Conservation (phyloP, 208 protist species). For the Strigomonas culicis region DNA sequence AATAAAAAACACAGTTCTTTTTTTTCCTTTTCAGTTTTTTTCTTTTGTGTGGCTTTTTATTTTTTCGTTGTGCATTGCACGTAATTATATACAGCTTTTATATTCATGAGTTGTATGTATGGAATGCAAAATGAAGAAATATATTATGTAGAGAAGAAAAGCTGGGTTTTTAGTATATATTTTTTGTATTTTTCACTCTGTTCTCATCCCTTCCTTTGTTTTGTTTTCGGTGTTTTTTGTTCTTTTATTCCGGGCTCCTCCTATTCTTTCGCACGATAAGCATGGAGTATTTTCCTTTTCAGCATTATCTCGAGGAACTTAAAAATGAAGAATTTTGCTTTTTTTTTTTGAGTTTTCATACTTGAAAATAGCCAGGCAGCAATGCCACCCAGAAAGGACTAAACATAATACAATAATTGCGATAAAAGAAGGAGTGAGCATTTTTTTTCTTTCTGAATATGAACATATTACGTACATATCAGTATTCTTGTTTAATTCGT, state of each 20-base stretch:
- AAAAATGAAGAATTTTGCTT: neutral
- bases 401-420: neutral
- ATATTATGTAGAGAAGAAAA: neutral
- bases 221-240: neutral
- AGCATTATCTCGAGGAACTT: neutral
- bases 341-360: slow-evolving; percentile 6
- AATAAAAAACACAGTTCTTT: neutral
- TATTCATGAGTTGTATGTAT: neutral
- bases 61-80: neutral
- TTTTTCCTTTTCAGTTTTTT: neutral
- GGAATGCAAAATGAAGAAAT: neutral
- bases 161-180: neutral
- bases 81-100: neutral
- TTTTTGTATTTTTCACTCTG: neutral
- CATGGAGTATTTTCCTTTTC: slow-evolving; percentile 11
- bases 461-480: neutral
- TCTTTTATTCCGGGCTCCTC: neutral
- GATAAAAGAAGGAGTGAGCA: neutral
- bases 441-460: slow-evolving; percentile 2
- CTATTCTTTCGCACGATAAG: neutral
- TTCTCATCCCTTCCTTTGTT: neutral
- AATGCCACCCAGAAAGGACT: neutral
- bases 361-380: neutral
- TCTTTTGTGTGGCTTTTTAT: neutral
- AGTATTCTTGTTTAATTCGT: neutral